A percentile compares a stretch with the other conserved stretches of the same genome.
Evolutionary conservation across 176 grass and related monocot species (phyloP).

Genomic region (Guadua angustifolia): DNA sequence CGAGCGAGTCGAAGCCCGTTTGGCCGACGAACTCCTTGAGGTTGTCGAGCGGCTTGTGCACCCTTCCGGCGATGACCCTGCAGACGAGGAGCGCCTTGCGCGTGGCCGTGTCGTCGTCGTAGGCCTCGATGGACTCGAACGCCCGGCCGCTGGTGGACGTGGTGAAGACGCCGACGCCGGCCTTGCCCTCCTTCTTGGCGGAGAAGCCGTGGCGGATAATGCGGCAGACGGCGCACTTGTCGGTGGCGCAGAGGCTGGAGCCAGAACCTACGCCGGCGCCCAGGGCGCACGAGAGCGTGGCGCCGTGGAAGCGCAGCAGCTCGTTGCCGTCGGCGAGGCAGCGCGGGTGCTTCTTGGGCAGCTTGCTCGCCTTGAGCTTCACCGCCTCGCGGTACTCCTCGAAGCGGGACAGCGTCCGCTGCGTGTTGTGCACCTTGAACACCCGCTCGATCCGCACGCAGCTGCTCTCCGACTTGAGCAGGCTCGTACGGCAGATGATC

Average conservation of each 20-base stretch:
- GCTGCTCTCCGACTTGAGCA: constrained; percentile 85
- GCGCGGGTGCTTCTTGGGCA: constrained; percentile 86
- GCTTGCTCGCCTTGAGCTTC: constrained; percentile 80
- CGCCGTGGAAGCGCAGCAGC: constrained; percentile 85
- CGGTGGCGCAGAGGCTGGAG: constrained; percentile 62
- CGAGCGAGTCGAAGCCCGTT: constrained; percentile 86
- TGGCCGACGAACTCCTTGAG: constrained; percentile 68
- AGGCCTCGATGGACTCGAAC: constrained; percentile 60
- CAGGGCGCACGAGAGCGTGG: constrained; percentile 67
- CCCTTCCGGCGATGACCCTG: constrained; percentile 83
- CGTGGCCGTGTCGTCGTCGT: not conserved
- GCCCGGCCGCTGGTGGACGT: constrained; percentile 85
- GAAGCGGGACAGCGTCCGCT: constrained; percentile 80
- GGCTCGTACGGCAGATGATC: constrained; percentile 94
- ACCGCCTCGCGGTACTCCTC: constrained; percentile 94
- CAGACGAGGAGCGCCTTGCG: constrained; percentile 83
- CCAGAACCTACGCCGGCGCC: not conserved
- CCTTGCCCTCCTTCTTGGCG: constrained; percentile 51
- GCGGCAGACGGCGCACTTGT: constrained; percentile 73
- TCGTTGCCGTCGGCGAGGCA: constrained; percentile 93
- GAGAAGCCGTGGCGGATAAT: constrained; percentile 81
- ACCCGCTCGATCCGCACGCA: constrained; percentile 81
- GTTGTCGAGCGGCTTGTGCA: constrained; percentile 90
- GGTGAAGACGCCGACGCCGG: constrained; percentile 72
- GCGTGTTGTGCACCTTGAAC: constrained; percentile 98